phyloP scores from a whole-genome alignment of 352 stramenopile species.

The Phytophthora podocarpi region DNA sequence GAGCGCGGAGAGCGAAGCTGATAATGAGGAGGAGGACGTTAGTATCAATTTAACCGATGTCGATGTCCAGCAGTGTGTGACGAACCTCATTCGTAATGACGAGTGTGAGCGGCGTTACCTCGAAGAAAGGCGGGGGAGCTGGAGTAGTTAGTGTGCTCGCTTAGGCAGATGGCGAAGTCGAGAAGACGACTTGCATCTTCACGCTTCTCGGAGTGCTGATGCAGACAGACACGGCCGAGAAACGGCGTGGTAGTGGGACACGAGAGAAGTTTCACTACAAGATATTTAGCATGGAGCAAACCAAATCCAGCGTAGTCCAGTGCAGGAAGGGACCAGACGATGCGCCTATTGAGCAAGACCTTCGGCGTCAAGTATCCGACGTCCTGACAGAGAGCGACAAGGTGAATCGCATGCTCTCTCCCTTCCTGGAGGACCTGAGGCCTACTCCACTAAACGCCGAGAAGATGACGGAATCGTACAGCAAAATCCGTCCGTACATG shows the following conservation, averaged over 20 bases:
- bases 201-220: slow-evolving; percentile 1
- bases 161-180: background rate
- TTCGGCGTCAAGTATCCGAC: too few species aligned
- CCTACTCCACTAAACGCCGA: too few species aligned
- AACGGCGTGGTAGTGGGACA: background rate
- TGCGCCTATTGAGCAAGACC: too few species aligned
- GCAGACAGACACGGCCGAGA: background rate
- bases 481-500: too few species aligned
- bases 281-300: too few species aligned
- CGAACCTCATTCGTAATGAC: background rate
- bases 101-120: background rate
- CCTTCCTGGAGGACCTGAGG: too few species aligned
- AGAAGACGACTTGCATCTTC: slow-evolving; percentile 1
- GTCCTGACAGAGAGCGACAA: too few species aligned
- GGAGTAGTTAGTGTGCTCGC: slow-evolving; percentile 1
- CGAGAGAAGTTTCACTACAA: background rate
- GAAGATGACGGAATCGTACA: too few species aligned
- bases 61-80: background rate
- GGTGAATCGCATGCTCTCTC: too few species aligned
- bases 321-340: too few species aligned
- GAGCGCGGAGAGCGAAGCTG: background rate
- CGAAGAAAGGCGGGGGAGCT: background rate
- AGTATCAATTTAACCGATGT: background rate
- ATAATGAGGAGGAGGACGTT: too few species aligned
- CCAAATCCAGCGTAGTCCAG: too few species aligned